Base-by-base conservation (phyloP, 257 asterid genomes). In the Penstemon eatonii region DNA sequence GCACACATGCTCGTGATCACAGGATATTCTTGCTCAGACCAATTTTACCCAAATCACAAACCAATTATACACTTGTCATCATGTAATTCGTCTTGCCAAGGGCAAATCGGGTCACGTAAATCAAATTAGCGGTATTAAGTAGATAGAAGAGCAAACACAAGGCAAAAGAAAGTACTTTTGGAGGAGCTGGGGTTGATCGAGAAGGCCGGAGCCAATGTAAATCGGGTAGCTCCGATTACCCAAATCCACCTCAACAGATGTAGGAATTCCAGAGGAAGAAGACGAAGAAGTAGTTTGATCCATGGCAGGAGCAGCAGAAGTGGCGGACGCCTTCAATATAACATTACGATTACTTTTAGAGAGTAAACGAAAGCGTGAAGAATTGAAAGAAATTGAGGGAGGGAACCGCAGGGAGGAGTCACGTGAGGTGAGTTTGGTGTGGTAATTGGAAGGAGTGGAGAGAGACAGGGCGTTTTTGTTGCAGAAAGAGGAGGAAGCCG, bases 171-270 rank as follows among this genome's bases (percentile, higher is more conserved):
- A 38, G 53, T 56, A 94, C 99, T 91, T 84, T 36, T 94, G 99
- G 13, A 94, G 93, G 76, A 94, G 85, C 62, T 91, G 83, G 4
- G 95, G 90, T 68, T 80, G 91, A 82, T 82, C 74, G 46, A 94
- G 92, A 64, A 94, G 93, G n/a, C 96, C 95, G 45, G 99, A 68
- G 11, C 97, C 99, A 12, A 94, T 94, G 73, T 94, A 94, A 82
- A 91, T 94, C 61, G 96, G 99, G 80, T 94, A 94, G 90, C 97
- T 94, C 77, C 96, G 96, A 73, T 81, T 65, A 11, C 99, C 97
- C 86, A 94, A 84, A 86, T 89, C 91, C 44, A 94, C 99, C 70
- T 89, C 93, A 4, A 94, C 99, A 71, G 76, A 66, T 2, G 91
- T 71, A 60, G 96, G 83, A 56, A 72, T 75, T 5, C 53, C 76